phyloP scores from a whole-genome alignment of 495 filamentous ascomycete genomes.

The Lasiosphaeriaceae sp. region DNA sequence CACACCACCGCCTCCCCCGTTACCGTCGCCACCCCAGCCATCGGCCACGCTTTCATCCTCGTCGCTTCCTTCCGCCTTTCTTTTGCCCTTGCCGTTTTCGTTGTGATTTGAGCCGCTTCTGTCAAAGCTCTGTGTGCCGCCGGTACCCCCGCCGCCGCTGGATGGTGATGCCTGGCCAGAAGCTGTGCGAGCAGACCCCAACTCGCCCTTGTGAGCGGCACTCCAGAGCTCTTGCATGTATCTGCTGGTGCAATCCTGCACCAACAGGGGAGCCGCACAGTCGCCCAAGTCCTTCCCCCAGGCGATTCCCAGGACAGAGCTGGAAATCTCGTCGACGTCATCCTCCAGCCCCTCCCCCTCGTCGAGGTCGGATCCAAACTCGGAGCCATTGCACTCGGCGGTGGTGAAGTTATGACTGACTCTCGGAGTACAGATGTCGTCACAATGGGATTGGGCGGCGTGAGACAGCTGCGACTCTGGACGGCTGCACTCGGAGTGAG shows the following conservation, averaged over 20 bases:
- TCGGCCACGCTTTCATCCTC: constrained; percentile 16
- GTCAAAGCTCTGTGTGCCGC: constrained; percentile 1
- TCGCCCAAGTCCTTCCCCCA: constrained; percentile 29
- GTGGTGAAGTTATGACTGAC: neutral
- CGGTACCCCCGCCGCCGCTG: constrained; percentile 8
- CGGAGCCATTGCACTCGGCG: neutral
- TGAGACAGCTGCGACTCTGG: constrained; percentile 26
- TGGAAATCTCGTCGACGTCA: constrained; percentile 25
- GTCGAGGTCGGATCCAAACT: constrained; percentile 1
- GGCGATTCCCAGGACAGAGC: constrained; percentile 24
- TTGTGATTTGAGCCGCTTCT: constrained; percentile 7
- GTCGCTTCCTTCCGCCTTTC: constrained; percentile 25
- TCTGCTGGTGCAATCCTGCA: constrained; percentile 27
- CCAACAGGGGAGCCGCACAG: constrained; percentile 24
- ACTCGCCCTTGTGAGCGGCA: constrained; percentile 16
- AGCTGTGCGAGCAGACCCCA: constrained; percentile 10
- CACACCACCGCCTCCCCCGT: constrained; percentile 13
- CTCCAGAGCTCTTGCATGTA: constrained; percentile 25
- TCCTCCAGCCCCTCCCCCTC: constrained; percentile 16
- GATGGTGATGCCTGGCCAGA: constrained; percentile 18
- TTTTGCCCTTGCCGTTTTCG: constrained; percentile 22
- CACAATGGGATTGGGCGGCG: neutral
- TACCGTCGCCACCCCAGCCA: constrained; percentile 12
- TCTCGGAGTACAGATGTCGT: neutral
- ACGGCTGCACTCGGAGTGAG: constrained; percentile 29